Evolutionary conservation across 495 filamentous ascomycete genomes (phyloP), one percentile per base, ranked within the genome.

Genomic region (Penicillium verhagenii): DNA sequence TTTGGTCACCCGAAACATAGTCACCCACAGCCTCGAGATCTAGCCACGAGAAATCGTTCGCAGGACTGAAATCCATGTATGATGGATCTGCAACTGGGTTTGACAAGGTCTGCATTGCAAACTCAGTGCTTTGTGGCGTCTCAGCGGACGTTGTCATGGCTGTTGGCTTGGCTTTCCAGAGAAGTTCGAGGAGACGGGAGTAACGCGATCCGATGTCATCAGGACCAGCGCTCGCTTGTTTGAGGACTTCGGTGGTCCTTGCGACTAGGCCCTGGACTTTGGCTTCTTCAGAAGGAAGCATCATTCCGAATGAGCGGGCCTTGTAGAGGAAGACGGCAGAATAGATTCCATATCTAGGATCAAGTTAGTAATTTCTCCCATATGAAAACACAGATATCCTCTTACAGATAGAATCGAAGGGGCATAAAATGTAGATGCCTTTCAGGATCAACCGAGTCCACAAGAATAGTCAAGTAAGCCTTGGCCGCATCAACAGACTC

Each of bases 401-500:
- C 75, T 58, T 70, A 85, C 43, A 85, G 66, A 53, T 83, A 84
- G 53, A 81, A 85, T 5, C 80, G 65, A 6, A 82, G 75, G 1
- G 82, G 81, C 80, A 85, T 84, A 52, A 79, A 85, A 46, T 79
- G 77, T 9, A 84, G 70, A 54, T 80, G 78, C 24, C 77, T 76
- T 54, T 79, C 75, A 6, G 82, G 80, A 48, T 82, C 71, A 16
- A 83, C 78, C 44, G 71, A 72, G 46, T 76, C 74, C 51, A 82
- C 82, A 29, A 85, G 74, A 31, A 78, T 83, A 0, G 73, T 78
- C 58, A 85, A 65, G 19, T 84, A 76, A 6, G 78, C 78, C 51
- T 83, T 83, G 2, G 82, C 82, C n/a, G 81, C 82, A 58, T 83
- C 81, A n/a, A 85, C 65, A 2, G 80, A 80, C 58, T 85, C 82